Evolutionary conservation across 805 yeast genomes (phyloP), one percentile per base, ranked within the genome.

Genomic region (Cyberlindnera bimundalis): DNA sequence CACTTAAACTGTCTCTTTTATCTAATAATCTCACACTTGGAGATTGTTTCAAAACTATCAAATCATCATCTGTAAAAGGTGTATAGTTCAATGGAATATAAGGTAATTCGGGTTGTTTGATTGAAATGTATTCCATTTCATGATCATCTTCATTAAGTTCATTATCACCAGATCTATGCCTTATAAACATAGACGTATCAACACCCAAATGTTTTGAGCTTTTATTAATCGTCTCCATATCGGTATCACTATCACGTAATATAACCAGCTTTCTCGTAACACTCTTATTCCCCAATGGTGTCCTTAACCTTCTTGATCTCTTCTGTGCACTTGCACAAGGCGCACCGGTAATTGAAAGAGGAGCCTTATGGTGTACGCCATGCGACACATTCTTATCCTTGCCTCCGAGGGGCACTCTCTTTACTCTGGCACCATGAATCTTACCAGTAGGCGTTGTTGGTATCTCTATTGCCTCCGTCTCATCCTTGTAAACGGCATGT

Each of bases 81-180:
- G 67, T 68, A 46, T 68, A 60, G 29, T 68, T 70, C 46, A 62
- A 50, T 19, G 83, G 82, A 6, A 63, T 55, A 44, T 72, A 68
- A 3, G 70, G 67, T 18, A 68, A 46, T 17, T 66, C 71, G 3
- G 60, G 60, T 21, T 58, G 60, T 26, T 53, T 56, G 17, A 58
- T 55, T 6, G 83, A 74, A 17, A 69, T 70, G 29, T 58, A 55
- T 46, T 79, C 85, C n/a, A 78, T 62, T 37, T 71, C 75, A 30
- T 61, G 61, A 19, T 65, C 70, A 26, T 61, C 59, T 23, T 40
- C 48, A 13, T 42, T 48, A 11, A 14, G 9, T 13, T 19, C 36
- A 4, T 16, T 19, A 24, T 9, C 14, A 4, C 9, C 15, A 7
- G 33, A 9, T 18, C 13, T 30, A 8, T 18, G n/a, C 33, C n/a